Base-by-base conservation (phyloP, 306 rosid genomes). In the Quercus suber region DNA sequence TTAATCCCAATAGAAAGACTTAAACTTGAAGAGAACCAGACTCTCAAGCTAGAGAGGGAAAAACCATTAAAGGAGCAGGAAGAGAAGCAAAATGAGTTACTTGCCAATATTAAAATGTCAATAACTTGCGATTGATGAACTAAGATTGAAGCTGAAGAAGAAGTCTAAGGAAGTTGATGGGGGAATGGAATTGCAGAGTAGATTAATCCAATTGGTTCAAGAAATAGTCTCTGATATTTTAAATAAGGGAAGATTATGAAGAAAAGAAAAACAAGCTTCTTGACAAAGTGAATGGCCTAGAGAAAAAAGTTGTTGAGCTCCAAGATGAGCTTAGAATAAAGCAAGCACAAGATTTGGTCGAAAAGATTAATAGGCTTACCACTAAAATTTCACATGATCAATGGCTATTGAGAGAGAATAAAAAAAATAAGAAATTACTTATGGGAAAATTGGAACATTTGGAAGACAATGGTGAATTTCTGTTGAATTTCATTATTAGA, bases 91-190 rank as follows among this genome's bases (percentile, higher is more conserved):
- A 61, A 27, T 41, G 60, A 74, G 19, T 70, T 87, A 71, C 79
- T 51, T 5, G 73, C 76, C 3, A 82, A 86, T 78, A 41, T 75
- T 23, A 73, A 53, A 13, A 37, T 73, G 25, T 55, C 57, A 81
- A 52, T 88, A 82, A 9, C 74, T 80, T 1, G 85, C 76, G 76
- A 80, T 83, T 3, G 82, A 84, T 8, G 86, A 86, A 64, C 84
- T 91, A 12, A 84, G 82, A 55, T 70, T 64, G 69, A 82, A 60
- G 73, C 82, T 88, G 30, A 31, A 57, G 21, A 79, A 73, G n/a
- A 79, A 73, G n/a, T 72, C 73, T 20, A 76, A 33, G 80, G 88
- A 92, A 70, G 78, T 79, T 12, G 90, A 88, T 3, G 88, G 86
- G 74, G 86, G 84, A 27, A 78, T 84, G 81, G 73, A 52, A 75